Evolutionary conservation across 176 grass and related monocot genomes (phyloP).

Genomic region (Musa itinerans): DNA sequence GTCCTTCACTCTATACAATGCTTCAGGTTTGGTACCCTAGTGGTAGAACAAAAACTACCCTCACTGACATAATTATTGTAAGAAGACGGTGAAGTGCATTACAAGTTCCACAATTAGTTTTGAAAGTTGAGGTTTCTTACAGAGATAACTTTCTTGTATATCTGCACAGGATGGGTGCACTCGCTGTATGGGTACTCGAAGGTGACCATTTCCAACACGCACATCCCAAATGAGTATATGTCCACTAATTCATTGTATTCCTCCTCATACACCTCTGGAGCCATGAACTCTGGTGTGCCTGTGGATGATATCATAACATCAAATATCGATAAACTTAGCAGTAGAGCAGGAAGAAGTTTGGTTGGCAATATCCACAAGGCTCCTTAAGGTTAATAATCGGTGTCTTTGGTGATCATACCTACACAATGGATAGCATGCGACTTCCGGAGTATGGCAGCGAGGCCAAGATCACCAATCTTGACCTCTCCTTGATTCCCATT

Average conservation of each 20-base stretch:
- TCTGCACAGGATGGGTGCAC: slow-evolving; percentile 76
- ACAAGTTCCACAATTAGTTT: background rate
- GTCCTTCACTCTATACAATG: slow-evolving; percentile 68
- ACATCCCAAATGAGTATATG: slow-evolving; percentile 98
- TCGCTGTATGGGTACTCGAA: slow-evolving; percentile 97
- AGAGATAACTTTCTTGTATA: slow-evolving; percentile 96
- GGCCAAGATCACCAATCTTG: slow-evolving; percentile 92
- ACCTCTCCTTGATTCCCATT: slow-evolving; percentile 93
- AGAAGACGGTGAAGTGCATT: background rate
- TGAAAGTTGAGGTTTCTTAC: slow-evolving; percentile 33
- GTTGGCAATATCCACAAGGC: too few species aligned
- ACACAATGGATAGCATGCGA: slow-evolving; percentile 87
- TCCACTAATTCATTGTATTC: slow-evolving; percentile 98
- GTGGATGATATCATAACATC: background rate
- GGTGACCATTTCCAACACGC: slow-evolving; percentile 88
- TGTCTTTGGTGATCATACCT: slow-evolving; percentile 29
- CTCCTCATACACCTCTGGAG: slow-evolving; percentile 93
- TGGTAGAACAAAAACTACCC: slow-evolving; percentile 15
- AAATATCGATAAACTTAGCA: slow-evolving; percentile 18
- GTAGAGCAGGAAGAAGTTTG: too few species aligned
- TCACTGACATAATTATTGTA: slow-evolving; percentile 30
- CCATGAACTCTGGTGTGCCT: slow-evolving; percentile 99
- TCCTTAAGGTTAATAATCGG: background rate
- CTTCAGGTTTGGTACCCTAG: slow-evolving; percentile 87
- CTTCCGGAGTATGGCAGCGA: slow-evolving; percentile 87